Base-by-base conservation (phyloP, 495 filamentous ascomycete genomes). In the Annulohypoxylon bovei region DNA sequence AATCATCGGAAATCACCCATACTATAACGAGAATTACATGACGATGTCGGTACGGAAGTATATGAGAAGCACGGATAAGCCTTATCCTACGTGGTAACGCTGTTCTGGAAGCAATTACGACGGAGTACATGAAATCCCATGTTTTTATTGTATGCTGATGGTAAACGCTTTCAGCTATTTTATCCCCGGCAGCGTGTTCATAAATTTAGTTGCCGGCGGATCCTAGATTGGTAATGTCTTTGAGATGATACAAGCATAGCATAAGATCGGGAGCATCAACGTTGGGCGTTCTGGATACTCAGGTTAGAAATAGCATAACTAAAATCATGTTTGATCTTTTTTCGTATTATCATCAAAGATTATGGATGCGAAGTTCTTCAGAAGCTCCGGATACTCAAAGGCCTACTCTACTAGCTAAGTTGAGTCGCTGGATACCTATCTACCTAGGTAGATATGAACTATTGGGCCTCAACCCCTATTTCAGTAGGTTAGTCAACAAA, bases 251-350 rank as follows among this genome's bases (percentile, higher is more conserved):
- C 18, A 47, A 58, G 42, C 25, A 67, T 53, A 46, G 56, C 65
- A 61, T 67, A 55, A 56, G 56, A 47, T 37, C 27, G 39, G 35
- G 44, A 22, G 39, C 55, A 55, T 53, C 47, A 39, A 35, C 11
- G 23, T 20, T 42, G 65, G 65, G 65, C 65, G 50, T 67, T 67
- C 25, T 49, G 44, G 49, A 30, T 56, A 50, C 18, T 47, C 39
- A 23, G 40, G 56, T 56, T 68, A 68, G 57, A 68, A 68, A 61
- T 8, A 68, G 57, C 40, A 37, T 39, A 32, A 6, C 39, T 37
- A 35, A 39, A 44, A 11, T 57, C 22, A 28, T 14, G 30, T 64
- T 42, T 64, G 30, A 16, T 53, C 6, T 49, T 50, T 50, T 35
- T 9, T 12, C 53, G 1, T 44, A 11, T 32, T n/a, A n/a, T n/a